Evolutionary conservation across 441 rosid species (phyloP).

Genomic region (Populus hybrid): DNA sequence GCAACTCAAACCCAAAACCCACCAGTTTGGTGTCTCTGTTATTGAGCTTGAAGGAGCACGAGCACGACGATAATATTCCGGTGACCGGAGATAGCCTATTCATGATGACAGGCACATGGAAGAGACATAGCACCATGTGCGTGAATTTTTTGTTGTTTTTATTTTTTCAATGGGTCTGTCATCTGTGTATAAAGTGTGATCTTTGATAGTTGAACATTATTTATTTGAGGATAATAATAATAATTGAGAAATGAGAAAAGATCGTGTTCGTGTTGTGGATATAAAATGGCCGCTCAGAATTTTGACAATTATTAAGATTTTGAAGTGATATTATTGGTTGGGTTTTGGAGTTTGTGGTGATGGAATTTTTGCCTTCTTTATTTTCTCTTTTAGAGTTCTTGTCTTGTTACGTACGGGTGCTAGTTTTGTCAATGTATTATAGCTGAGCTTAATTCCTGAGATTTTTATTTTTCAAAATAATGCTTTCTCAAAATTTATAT

Average conservation of each 20-base stretch:
- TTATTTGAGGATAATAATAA: too few relatives aligned
- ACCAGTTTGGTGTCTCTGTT: conserved; percentile 15
- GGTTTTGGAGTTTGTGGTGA: background rate
- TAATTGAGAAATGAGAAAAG: conserved; percentile 11
- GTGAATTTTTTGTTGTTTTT: background rate
- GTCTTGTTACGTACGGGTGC: too few relatives aligned
- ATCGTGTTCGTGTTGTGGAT: background rate
- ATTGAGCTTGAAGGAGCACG: conserved; percentile 25
- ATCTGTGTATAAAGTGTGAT: background rate
- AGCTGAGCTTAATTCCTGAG: too few relatives aligned
- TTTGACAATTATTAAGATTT: background rate
- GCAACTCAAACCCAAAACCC: conserved; percentile 35
- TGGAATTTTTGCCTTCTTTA: background rate
- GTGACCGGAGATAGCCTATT: conserved; percentile 43
- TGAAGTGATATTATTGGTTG: conserved; percentile 6
- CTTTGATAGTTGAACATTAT: background rate
- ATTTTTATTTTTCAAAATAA: too few relatives aligned
- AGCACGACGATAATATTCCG: conserved; percentile 32
- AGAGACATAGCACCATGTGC: conserved; percentile 63
- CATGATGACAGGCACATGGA: conserved; percentile 51
- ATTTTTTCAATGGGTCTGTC: background rate
- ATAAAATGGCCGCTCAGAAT: conserved; percentile 9
- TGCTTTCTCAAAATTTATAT: too few relatives aligned
- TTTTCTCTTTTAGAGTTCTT: background rate
- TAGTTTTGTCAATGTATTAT: too few relatives aligned